Conservation (phyloP, 1,284 basidiomycete species). For the Microbotryum lychnidis-dioicae region DNA sequence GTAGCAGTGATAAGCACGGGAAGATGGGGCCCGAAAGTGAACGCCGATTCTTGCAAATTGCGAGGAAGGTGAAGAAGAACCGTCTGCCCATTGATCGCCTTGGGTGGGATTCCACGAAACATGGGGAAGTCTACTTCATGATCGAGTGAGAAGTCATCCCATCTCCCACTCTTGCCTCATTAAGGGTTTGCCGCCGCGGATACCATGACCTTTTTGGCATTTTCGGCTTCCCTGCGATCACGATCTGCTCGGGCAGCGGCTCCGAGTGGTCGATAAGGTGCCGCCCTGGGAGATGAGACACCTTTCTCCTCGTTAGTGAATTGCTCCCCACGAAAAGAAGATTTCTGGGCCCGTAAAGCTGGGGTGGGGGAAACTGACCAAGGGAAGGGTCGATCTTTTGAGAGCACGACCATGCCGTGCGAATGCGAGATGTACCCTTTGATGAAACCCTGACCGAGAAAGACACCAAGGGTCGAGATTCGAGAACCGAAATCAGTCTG, state of each 20-base stretch:
- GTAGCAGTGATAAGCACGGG: too few relatives aligned
- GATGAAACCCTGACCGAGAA: slow-evolving; percentile 56
- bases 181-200: too few relatives aligned
- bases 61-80: too few relatives aligned
- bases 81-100: too few relatives aligned
- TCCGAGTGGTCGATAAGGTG: slow-evolving; percentile 6
- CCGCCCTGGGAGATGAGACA: background rate
- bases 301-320: background rate
- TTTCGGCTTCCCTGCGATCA: background rate
- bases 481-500: too few relatives aligned
- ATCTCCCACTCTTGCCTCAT: too few relatives aligned
- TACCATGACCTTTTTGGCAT: background rate
- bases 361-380: slow-evolving; percentile 8
- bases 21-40: too few relatives aligned
- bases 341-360: background rate
- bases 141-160: too few relatives aligned
- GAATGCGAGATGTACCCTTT: slow-evolving; percentile 94
- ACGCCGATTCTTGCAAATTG: too few relatives aligned
- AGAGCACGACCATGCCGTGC: slow-evolving; percentile 82
- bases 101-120: too few relatives aligned
- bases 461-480: background rate
- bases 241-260: background rate
- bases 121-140: too few relatives aligned
- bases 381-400: slow-evolving; percentile 75
- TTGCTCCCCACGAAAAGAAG: background rate